phyloP scores from a whole-genome alignment of 371 early-diverging fungal species.

The Parasitella parasitica region DNA sequence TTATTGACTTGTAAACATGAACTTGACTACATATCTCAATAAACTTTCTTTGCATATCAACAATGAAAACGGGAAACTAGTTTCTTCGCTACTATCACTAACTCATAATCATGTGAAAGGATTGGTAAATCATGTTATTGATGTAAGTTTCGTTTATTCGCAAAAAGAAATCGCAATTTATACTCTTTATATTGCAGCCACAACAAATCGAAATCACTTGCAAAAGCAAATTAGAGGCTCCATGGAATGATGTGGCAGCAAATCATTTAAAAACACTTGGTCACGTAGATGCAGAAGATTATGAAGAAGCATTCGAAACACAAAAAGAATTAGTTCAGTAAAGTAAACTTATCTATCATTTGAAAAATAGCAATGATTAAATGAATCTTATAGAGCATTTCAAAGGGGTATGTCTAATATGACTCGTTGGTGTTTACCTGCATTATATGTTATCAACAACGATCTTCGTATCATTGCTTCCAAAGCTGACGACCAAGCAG shows the following conservation, averaged over 20 bases:
- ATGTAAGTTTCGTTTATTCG: conserved; percentile 7
- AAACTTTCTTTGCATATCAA: conserved; percentile 11
- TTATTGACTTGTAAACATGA: background rate
- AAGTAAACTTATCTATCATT: conserved; percentile 9
- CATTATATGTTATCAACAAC: conserved; percentile 55
- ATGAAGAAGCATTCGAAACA: conserved; percentile 49
- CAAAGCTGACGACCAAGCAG: conserved; percentile 57
- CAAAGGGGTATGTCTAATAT: conserved; percentile 41
- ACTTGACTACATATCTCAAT: conserved; percentile 13
- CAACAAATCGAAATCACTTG: conserved; percentile 34
- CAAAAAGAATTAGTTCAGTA: conserved; percentile 59
- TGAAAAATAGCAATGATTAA: too few relatives aligned
- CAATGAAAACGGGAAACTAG: conserved; percentile 28
- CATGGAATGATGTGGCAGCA: conserved; percentile 55
- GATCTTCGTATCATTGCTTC: conserved; percentile 53
- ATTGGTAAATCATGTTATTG: conserved; percentile 15
- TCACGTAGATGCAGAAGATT: conserved; percentile 33
- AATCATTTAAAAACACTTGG: conserved; percentile 47
- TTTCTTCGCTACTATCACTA: conserved; percentile 25
- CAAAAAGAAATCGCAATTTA: background rate
- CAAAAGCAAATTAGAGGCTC: conserved; percentile 24
- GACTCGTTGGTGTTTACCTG: conserved; percentile 54
- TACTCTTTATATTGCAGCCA: background rate
- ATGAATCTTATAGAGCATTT: conserved; percentile 34
- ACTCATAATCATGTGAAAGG: conserved; percentile 20